Conservation (phyloP, 495 filamentous ascomycete genomes). For the Poronia punctata region DNA sequence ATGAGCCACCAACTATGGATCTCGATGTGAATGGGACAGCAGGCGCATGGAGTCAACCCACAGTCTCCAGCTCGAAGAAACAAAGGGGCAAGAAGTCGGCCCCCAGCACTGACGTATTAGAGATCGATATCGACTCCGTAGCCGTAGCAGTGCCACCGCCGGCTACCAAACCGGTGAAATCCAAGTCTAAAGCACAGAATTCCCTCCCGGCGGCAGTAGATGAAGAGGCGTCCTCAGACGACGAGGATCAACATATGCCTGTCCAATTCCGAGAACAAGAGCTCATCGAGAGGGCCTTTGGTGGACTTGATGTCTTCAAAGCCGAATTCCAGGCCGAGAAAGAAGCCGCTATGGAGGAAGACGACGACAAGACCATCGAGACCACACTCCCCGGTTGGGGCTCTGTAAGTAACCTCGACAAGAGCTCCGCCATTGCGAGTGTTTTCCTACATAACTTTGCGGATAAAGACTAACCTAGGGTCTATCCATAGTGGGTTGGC, state of each 20-base stretch:
- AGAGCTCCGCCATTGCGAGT: not conserved
- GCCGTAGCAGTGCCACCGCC: constrained; percentile 16
- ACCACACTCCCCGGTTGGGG: constrained; percentile 91
- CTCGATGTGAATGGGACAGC: constrained; percentile 15
- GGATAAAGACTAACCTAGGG: not conserved
- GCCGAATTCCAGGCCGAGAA: constrained; percentile 80
- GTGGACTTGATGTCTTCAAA: constrained; percentile 73
- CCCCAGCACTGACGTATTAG: constrained; percentile 18
- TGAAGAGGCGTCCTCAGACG: constrained; percentile 44
- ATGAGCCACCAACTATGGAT: constrained; percentile 9
- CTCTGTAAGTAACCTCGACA: constrained; percentile 5
- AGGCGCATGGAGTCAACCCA: constrained; percentile 22
- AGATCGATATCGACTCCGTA: constrained; percentile 19
- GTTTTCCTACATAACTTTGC: too few relatives aligned
- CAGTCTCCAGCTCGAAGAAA: constrained; percentile 15
- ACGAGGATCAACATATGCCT: constrained; percentile 49
- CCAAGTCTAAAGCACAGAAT: constrained; percentile 16
- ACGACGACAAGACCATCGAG: constrained; percentile 80
- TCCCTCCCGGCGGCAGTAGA: constrained; percentile 19
- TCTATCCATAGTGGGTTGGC: constrained; percentile 53
- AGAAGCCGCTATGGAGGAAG: constrained; percentile 59
- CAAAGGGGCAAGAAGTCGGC: constrained; percentile 19
- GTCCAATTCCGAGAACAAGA: constrained; percentile 70
- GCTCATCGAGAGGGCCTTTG: constrained; percentile 79
- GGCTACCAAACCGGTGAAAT: constrained; percentile 12